Conservation (phyloP, 345 rosid genomes). For the Abelmoschus esculentus region DNA sequence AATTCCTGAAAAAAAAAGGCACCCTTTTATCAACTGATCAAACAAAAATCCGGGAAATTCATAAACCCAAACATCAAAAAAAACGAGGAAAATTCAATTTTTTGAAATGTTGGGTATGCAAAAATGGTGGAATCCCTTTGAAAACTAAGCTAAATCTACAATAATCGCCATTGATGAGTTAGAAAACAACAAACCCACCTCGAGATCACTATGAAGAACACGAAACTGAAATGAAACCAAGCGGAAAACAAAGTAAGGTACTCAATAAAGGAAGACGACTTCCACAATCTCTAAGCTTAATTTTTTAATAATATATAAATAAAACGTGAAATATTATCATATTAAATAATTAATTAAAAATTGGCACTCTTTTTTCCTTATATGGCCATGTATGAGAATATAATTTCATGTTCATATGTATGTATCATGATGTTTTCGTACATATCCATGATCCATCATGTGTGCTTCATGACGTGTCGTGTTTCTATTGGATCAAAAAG, state of each 20-base stretch:
- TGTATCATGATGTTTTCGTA: background rate
- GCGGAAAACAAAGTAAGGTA: conserved; percentile 1
- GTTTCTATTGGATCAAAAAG: background rate
- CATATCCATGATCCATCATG: background rate
- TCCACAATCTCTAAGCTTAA: background rate
- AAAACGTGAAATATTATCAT: no score
- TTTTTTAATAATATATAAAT: background rate
- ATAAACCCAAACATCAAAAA: conserved; percentile 1
- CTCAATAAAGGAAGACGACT: background rate
- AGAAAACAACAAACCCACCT: conserved; percentile 16
- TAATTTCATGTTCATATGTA: background rate
- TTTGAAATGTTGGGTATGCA: conserved; percentile 1
- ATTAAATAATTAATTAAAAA: no score
- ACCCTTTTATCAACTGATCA: conserved; percentile 10
- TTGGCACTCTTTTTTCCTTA: background rate
- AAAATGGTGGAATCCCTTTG: background rate
- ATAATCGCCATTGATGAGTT: conserved; percentile 16
- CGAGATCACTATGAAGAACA: conserved; percentile 28
- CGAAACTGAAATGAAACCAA: conserved; percentile 12
- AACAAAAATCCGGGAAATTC: background rate
- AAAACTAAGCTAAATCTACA: conserved; percentile 2
- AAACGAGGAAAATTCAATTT: background rate
- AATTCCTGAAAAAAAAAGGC: background rate
- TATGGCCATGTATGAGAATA: background rate
- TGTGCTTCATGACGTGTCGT: background rate